Evolutionary conservation across 1,284 basidiomycete genomes (phyloP).

Genomic region (Volvariella volvacea): DNA sequence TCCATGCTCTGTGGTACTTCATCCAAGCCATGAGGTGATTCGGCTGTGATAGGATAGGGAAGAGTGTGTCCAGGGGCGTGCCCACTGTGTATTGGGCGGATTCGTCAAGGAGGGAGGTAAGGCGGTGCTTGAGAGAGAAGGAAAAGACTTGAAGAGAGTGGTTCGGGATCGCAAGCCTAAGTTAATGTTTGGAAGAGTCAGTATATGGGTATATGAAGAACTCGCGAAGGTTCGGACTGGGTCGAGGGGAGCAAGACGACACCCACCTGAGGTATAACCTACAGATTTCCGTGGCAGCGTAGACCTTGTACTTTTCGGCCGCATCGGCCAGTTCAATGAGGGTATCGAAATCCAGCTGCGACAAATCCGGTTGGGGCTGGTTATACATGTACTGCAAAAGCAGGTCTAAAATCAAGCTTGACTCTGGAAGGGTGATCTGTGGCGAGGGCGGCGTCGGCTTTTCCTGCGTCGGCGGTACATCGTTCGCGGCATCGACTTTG

Average conservation of each 20-base stretch:
- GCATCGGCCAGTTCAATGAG: constrained; percentile 10
- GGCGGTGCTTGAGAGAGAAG: neutral
- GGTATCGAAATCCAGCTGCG: constrained; percentile 8
- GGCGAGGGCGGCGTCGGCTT: neutral
- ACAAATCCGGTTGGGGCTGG: constrained; percentile 9
- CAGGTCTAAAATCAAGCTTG: constrained; percentile 6
- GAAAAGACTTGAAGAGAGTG: neutral
- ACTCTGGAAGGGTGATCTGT: constrained; percentile 9
- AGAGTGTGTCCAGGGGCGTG: neutral
- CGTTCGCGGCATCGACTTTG: neutral
- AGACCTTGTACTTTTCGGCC: constrained; percentile 14
- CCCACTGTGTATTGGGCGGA: neutral
- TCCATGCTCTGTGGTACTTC: neutral
- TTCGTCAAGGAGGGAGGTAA: neutral
- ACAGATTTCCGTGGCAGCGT: constrained; percentile 12
- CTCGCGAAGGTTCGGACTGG: too few relatives aligned
- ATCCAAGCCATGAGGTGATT: neutral
- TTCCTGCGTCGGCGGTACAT: too few relatives aligned
- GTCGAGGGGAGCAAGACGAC: neutral
- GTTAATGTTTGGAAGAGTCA: too few relatives aligned
- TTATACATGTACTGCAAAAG: constrained; percentile 13
- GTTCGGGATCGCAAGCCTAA: neutral
- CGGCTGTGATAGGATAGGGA: neutral
- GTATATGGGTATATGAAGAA: too few relatives aligned
- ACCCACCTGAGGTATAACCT: constrained; percentile 8